Base-by-base conservation (phyloP, 176 grass and related monocot species). In the Triticum turgidum region DNA sequence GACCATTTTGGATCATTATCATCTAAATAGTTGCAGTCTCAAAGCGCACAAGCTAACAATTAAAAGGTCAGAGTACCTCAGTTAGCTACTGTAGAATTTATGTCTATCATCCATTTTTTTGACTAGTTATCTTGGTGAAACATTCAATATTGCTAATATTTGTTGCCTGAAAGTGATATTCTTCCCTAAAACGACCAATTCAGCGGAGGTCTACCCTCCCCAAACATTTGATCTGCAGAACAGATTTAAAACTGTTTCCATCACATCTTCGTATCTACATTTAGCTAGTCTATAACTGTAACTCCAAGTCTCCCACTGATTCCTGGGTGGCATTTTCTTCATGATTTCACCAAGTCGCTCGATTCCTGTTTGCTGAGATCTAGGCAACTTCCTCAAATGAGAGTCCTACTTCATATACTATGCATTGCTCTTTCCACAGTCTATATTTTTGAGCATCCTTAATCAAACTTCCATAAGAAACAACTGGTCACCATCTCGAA, bases 401-500 rank as follows among this genome's bases (percentile, higher is more conserved):
- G 8, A 65, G n/a, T 76, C 30, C 22, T 68, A 25, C 9, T 67
- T 29, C 65, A 47, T 25, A 74, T 22, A 11, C 66, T 52, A 61
- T 67, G 22, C 11, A 67, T 61, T 62, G 11, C 10, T 70, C 29
- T 77, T 69, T 81, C 13, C 13, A 24, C 44, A 20, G 1, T 81
- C 70, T 30, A 67, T 30, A 61, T 34, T 73, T 18, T 30, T 41
- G 11, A 74, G 18, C 66, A 74, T 39, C 42, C 20, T 10, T 87
- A 34, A 68, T 89, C 81, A 88, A 41, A 32, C 61, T 37, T 91
- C 84, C 87, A 88, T 80, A 84, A 98, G 68, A 93, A 89, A 92
- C 80, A 95, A 87, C 91, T 92, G 76, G 42, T 98, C 95, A 33
- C 89, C 95, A 81, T 98, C 92, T 90, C 80, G 80, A 69, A 98